phyloP scores from a whole-genome alignment of 441 rosid genomes.

The Erodium trifolium region DNA sequence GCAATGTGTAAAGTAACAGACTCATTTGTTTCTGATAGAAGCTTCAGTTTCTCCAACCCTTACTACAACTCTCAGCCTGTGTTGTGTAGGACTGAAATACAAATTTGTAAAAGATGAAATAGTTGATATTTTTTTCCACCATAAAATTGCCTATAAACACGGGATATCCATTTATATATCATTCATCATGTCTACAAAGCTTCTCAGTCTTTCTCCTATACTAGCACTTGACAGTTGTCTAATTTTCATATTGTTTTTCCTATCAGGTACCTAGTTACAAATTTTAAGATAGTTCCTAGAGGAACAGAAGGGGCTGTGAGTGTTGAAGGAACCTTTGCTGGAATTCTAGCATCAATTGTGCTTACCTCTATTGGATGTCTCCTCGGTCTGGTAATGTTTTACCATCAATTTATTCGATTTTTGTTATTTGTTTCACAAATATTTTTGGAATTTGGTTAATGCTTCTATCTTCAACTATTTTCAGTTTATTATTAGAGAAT shows the following conservation, averaged over 20 bases:
- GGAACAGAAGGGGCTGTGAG: constrained; percentile 97
- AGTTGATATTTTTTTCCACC: too few species aligned
- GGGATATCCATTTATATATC: background rate
- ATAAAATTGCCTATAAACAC: background rate
- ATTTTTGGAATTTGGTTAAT: background rate
- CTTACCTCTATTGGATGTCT: constrained; percentile 64
- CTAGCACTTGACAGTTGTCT: constrained; percentile 3
- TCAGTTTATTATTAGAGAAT: too few species aligned
- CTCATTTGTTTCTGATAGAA: background rate
- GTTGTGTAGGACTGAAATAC: background rate
- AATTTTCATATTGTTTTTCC: constrained; percentile 1
- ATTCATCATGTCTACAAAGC: background rate
- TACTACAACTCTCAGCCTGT: background rate
- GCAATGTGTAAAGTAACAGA: background rate
- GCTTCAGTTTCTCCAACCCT: background rate
- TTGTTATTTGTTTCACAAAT: background rate
- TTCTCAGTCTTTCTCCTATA: background rate
- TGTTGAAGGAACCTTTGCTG: constrained; percentile 84
- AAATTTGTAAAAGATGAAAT: too few species aligned
- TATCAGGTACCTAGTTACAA: constrained; percentile 70
- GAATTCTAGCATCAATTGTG: constrained; percentile 61
- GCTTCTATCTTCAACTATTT: background rate
- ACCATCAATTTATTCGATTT: constrained; percentile 2
- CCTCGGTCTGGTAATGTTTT: constrained; percentile 53
- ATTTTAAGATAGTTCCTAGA: constrained; percentile 76